Evolutionary conservation across 1,139 yeast species (phyloP).

Genomic region (Wickerhamomyces sp.): DNA sequence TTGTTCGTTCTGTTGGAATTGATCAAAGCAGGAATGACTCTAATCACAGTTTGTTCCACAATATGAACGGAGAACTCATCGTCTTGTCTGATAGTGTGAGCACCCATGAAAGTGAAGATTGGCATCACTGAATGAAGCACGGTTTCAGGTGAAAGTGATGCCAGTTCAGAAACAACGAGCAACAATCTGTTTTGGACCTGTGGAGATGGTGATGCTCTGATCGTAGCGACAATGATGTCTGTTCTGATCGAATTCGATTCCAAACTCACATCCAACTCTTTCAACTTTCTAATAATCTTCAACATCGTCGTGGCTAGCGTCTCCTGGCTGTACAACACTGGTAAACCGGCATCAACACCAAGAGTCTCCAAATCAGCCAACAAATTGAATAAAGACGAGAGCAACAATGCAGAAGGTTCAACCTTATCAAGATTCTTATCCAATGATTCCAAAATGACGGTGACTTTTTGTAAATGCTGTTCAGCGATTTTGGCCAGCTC

Average conservation of each 20-base stretch:
- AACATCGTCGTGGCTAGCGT: constrained; percentile 84
- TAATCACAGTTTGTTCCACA: constrained; percentile 84
- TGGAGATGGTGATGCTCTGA: constrained; percentile 84
- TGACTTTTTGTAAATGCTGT: constrained; percentile 68
- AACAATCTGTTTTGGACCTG: constrained; percentile 89
- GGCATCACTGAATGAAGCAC: constrained; percentile 98
- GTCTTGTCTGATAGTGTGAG: constrained; percentile 93
- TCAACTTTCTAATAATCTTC: constrained; percentile 55
- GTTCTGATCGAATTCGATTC: constrained; percentile 78
- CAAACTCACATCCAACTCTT: constrained; percentile 29
- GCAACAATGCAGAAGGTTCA: constrained; percentile 43
- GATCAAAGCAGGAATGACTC: constrained; percentile 88
- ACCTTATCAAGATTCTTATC: constrained; percentile 40
- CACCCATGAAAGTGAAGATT: constrained; percentile 98
- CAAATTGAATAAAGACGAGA: constrained; percentile 58
- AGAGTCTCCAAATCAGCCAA: constrained; percentile 83
- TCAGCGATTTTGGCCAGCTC: constrained; percentile 72
- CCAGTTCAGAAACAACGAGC: constrained; percentile 81
- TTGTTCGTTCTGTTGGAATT: constrained; percentile 46
- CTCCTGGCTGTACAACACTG: constrained; percentile 89
- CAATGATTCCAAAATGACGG: constrained; percentile 73
- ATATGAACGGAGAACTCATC: constrained; percentile 92
- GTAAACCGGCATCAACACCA: constrained; percentile 87
- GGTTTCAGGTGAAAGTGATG: constrained; percentile 83
- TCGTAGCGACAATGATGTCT: constrained; percentile 85